Percentiles rank a stretch among this genome's conserved stretches.
These are phyloP conservation scores for Canna indica DNA, from an alignment of 176 grass and related monocot genomes.

Conservation along the genomic window DNA sequence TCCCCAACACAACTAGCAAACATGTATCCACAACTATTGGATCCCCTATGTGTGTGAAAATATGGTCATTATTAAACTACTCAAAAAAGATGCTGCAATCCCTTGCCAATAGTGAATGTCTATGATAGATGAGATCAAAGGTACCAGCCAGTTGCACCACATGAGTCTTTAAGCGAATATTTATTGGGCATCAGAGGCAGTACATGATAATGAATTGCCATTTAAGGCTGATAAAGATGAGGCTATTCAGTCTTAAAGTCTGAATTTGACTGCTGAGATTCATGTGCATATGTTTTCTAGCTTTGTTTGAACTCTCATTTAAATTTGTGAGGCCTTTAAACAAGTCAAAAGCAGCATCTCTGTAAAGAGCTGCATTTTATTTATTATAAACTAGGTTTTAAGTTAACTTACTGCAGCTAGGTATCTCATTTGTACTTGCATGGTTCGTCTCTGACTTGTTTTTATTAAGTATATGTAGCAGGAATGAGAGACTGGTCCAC, in stretches of 20 bases:
- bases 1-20: no score
- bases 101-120: not conserved
- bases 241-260: not conserved
- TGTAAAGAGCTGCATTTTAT: not conserved
- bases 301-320: not conserved
- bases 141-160: not conserved
- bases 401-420: not conserved
- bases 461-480: no score
- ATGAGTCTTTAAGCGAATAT: not conserved
- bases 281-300: not conserved
- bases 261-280: conserved; percentile 1
- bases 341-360: not conserved
- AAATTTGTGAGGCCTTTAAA: not conserved
- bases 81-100: no score
- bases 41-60: no score
- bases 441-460: no score
- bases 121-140: not conserved
- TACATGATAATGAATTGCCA: not conserved
- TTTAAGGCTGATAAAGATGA: conserved; percentile 1
- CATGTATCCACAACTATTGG: no score
- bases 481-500: no score
- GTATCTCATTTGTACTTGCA: not conserved
- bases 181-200: not conserved
- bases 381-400: not conserved
- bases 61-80: no score